These are phyloP conservation scores for Thinopyrum elongatum DNA, from an alignment of 176 grass and related monocot genomes.

Conservation along the genomic window DNA sequence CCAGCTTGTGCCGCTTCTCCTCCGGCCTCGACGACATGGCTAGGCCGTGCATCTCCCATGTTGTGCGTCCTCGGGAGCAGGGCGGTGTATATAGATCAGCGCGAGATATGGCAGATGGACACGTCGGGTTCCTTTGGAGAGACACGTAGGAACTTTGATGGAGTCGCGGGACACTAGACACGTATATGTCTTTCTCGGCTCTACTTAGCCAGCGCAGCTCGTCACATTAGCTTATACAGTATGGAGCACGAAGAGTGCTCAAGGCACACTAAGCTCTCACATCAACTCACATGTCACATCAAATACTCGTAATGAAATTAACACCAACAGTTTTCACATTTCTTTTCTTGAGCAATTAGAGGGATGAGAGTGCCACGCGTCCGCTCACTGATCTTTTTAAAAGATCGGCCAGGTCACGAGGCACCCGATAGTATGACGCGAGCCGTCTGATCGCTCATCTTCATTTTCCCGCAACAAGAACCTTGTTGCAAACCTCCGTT, in stretches of 20 bases:
- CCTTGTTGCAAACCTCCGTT: too few species aligned
- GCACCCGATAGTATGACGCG: too few species aligned
- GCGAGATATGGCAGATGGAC: neutral
- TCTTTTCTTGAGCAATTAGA: too few species aligned
- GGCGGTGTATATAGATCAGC: neutral
- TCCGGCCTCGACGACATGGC: constrained; percentile 21
- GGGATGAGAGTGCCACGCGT: too few species aligned
- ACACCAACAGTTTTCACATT: neutral
- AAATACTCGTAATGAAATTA: neutral
- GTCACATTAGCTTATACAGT: too few species aligned
- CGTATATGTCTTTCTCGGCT: neutral
- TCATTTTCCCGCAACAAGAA: too few species aligned
- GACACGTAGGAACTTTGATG: neutral
- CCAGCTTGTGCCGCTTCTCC: neutral
- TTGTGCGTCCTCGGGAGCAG: neutral
- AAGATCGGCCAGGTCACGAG: too few species aligned
- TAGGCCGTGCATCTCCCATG: neutral
- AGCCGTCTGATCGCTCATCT: too few species aligned
- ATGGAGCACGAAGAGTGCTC: too few species aligned
- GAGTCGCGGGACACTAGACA: neutral
- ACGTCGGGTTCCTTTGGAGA: neutral
- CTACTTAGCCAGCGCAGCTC: too few species aligned
- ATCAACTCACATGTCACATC: too few species aligned
- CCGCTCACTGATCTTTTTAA: too few species aligned
- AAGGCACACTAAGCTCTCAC: neutral